Base-by-base conservation (phyloP, 306 rosid species). In the Urtica urens region DNA sequence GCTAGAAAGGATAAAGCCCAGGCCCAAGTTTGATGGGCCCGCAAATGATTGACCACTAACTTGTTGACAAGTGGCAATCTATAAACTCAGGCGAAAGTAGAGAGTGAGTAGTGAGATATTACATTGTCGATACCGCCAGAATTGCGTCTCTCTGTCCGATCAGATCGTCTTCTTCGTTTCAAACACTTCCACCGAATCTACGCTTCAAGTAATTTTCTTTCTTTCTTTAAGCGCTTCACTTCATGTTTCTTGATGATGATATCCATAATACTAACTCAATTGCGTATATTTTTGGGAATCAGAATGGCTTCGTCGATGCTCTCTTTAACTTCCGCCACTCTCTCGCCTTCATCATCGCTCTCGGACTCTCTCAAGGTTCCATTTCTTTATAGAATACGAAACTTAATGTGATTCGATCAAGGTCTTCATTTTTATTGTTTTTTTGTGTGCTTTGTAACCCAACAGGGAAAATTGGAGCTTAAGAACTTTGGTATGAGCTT, bases 261-360 rank as follows among this genome's bases (percentile, higher is more conserved):
- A n/a, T n/a, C n/a, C n/a, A n/a, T n/a, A n/a, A n/a, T n/a, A n/a
- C n/a, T n/a, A n/a, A n/a, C n/a, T n/a, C n/a, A n/a, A n/a, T n/a
- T n/a, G n/a, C 10, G 7, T 13, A 23, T 45, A 21, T 30, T 10
- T 12, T 29, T 39, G 18, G 3, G 25, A 34, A 38, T 58, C 69
- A 54, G 64, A 51, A 73, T 77, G 79, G 75, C 93, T 41, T 78
- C 96, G 14, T 56, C 87, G 5, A 7, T 81, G 55, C 74, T 84
- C 23, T 70, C 90, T 2, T 10, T 71, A 15, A 77, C 78, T 63
- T 76, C 77, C 5, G 45, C 67, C 10, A 39, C 70, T 30, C 64
- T 74, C 9, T 72, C 80, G 23, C 68, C 76, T 13, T 70, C 78
- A 20, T 66, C 80, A 47, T 78, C 94, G 17, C 60, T 74, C 0